phyloP scores from a whole-genome alignment of 2,329 filamentous ascomycete species.

The Lasiodiplodia sp. region DNA sequence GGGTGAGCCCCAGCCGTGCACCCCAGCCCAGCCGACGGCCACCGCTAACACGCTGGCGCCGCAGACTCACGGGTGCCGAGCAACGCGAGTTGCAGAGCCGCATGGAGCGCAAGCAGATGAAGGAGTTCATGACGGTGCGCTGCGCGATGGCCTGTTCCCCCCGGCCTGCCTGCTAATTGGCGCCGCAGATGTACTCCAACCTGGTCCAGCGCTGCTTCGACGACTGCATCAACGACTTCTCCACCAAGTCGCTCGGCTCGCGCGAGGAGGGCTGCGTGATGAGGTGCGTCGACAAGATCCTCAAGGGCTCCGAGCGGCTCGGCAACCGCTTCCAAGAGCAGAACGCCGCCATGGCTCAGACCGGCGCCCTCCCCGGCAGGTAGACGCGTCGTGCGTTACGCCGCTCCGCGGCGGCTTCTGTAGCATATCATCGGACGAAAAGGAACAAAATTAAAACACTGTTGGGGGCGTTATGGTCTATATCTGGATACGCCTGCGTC shows the following conservation, averaged over 20 bases:
- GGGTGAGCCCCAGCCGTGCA: slow-evolving; percentile 32
- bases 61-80: slow-evolving; percentile 76
- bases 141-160: slow-evolving; percentile 4
- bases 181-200: slow-evolving; percentile 70
- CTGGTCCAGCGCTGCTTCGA: slow-evolving; percentile 91
- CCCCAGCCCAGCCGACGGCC: slow-evolving; percentile 16
- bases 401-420: slow-evolving; percentile 7
- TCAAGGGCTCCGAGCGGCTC: slow-evolving; percentile 89
- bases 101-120: slow-evolving; percentile 98
- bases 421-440: slow-evolving; percentile 19
- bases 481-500: slow-evolving; percentile 2
- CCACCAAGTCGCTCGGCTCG: slow-evolving; percentile 88
- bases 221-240: slow-evolving; percentile 98
- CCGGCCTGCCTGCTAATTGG: slow-evolving; percentile 30
- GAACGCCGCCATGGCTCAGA: slow-evolving; percentile 72
- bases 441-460: slow-evolving; percentile 9
- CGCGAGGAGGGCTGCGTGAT: slow-evolving; percentile 92
- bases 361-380: slow-evolving; percentile 59
- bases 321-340: slow-evolving; percentile 88
- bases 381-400: slow-evolving; percentile 36
- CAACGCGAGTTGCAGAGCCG: slow-evolving; percentile 92
- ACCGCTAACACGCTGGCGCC: slow-evolving; percentile 11
- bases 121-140: slow-evolving; percentile 96
- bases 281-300: slow-evolving; percentile 94
- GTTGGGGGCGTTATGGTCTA: slow-evolving; percentile 26